Evolutionary conservation across 768 basidiomycete species (phyloP), one percentile per base, ranked within the genome.

Genomic region (Tylopilus rubrobrunneus): DNA sequence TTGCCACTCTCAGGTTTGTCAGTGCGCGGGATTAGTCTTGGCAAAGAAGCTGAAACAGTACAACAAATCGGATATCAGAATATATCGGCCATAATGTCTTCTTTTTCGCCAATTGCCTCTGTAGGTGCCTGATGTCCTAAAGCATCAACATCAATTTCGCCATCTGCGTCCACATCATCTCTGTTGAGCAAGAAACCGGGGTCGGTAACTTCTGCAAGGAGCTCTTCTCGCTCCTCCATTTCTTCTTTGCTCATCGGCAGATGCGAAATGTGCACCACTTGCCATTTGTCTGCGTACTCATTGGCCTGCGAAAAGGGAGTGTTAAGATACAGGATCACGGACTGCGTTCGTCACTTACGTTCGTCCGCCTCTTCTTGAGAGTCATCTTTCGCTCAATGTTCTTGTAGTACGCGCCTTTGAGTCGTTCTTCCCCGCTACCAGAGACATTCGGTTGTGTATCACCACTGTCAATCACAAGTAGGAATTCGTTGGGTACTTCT

Each of bases 371-470:
- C 75, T 91, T 92, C 71, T 92, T 92, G 40, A 93, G 74, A 23
- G 82, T 76, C 85, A 92, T 92, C 72, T 92, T 92, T 44, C 90
- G 82, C 71, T 91, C 89, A 50, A 93, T 90, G 64, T 85, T 86
- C 71, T 91, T 93, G 73, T 92, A 92, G 64, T 89, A 92, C 0
- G 86, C 91, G n/a, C 87, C 90, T 63, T 81, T 83, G 27, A 71
- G 64, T 61, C 77, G 76, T 46, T 73, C 63, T 28, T 71, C 71
- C 28, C 73, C 67, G 23, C 69, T 64, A 11, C 74, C 62, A n/a
- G 73, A 68, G 36, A 74, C 71, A 29, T 66, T 66, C 25, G 71
- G 56, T 19, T 60, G 60, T 28, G 70, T 60, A 59, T 78, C 74
- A 3, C 80, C 86, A 31, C 84, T 80, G 68, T 90, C 82, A 25